Percentiles rank a stretch among this genome's conserved stretches.
Conservation (phyloP, 176 grass and related monocot genomes). For the Rhynchospora tenuis region DNA sequence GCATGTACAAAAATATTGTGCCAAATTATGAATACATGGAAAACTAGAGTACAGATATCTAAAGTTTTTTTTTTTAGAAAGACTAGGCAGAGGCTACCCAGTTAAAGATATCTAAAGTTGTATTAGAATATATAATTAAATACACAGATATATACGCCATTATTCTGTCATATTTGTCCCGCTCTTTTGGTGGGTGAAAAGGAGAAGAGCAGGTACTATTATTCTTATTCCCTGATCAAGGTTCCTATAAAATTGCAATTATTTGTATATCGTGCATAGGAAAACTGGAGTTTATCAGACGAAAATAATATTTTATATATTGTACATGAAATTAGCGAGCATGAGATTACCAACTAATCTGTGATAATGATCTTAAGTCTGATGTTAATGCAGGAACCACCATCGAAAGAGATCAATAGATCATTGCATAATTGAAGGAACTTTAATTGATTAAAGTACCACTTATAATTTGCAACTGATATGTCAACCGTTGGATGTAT, state of each 20-base stretch:
- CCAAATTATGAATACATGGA: background rate
- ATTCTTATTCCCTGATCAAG: background rate
- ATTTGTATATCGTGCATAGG: background rate
- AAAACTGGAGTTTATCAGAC: background rate
- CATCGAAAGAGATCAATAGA: background rate
- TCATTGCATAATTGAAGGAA: conserved; percentile 8
- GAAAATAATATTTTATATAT: background rate
- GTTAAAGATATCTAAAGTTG: background rate
- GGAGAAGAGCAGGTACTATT: background rate
- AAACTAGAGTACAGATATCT: background rate
- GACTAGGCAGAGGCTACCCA: no score
- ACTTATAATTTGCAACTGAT: conserved; percentile 15
- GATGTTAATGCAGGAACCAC: conserved; percentile 23
- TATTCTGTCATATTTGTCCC: background rate
- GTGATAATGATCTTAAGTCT: conserved; percentile 13
- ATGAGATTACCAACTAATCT: conserved; percentile 1
- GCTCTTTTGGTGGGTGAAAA: background rate
- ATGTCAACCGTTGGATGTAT: conserved; percentile 15
- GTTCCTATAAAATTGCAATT: background rate
- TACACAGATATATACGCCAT: background rate
- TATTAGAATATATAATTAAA: background rate
- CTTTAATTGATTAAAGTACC: conserved; percentile 19
- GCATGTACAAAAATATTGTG: no score
- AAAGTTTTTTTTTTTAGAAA: no score
- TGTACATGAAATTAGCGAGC: background rate